phyloP scores from a whole-genome alignment of 768 basidiomycete species.

The Melanogaster broomeanus region DNA sequence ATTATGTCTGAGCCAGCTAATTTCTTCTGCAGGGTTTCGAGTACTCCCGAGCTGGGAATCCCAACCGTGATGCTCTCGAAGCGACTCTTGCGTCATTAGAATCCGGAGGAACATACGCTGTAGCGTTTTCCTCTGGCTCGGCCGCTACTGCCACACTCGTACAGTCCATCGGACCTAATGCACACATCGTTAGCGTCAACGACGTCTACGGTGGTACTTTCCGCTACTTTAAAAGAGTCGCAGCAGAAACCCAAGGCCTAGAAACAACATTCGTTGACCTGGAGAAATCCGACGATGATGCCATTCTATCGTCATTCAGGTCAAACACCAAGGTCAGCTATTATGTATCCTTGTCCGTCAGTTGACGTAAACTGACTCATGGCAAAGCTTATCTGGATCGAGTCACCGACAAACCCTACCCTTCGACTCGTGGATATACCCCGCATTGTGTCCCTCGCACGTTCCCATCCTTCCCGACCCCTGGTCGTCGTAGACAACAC shows the following conservation, averaged over 20 bases:
- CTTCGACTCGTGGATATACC: slow-evolving; percentile 83
- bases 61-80: slow-evolving; percentile 84
- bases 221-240: slow-evolving; percentile 76
- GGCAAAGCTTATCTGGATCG: slow-evolving; percentile 86
- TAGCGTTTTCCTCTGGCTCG: slow-evolving; percentile 86
- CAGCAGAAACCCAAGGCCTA: slow-evolving; percentile 59
- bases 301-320: slow-evolving; percentile 63
- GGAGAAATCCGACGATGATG: slow-evolving; percentile 64
- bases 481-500: slow-evolving; percentile 93
- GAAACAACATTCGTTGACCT: slow-evolving; percentile 82
- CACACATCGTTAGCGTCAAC: slow-evolving; percentile 86
- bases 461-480: slow-evolving; percentile 62
- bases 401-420: slow-evolving; percentile 94
- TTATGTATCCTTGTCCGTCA: background rate
- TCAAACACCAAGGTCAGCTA: slow-evolving; percentile 77
- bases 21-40: slow-evolving; percentile 66
- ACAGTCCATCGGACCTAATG: slow-evolving; percentile 68
- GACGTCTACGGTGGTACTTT: slow-evolving; percentile 96
- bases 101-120: slow-evolving; percentile 63
- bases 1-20: background rate
- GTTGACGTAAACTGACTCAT: background rate
- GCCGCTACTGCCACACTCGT: slow-evolving; percentile 84
- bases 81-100: slow-evolving; percentile 77
- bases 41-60: slow-evolving; percentile 89
- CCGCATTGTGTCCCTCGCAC: slow-evolving; percentile 66